Conservation (phyloP, 371 early-diverging fungal species). For the Apophysomyces elegans region DNA sequence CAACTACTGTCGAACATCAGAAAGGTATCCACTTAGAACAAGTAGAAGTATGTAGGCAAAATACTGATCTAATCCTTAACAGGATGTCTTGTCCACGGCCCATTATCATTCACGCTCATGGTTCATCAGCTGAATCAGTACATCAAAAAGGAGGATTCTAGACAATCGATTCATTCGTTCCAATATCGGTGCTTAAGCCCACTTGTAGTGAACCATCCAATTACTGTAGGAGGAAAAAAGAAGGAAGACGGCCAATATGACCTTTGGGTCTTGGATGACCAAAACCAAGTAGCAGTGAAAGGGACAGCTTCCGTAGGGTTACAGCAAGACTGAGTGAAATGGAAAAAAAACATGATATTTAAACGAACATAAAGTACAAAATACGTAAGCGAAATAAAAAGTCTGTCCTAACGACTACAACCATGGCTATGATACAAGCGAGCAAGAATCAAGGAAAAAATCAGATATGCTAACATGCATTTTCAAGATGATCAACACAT, state of each 20-base stretch:
- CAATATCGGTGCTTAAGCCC: conserved; percentile 74
- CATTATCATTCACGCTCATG: conserved; percentile 74
- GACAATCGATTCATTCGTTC: conserved; percentile 50
- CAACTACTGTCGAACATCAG: conserved; percentile 70
- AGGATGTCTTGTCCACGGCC: conserved; percentile 82
- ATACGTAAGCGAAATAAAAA: background rate
- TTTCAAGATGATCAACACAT: conserved; percentile 2
- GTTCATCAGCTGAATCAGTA: conserved; percentile 52
- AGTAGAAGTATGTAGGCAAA: background rate
- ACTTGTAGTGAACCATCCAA: conserved; percentile 56
- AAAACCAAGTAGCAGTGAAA: conserved; percentile 72
- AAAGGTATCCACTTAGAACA: conserved; percentile 41
- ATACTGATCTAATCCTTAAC: background rate
- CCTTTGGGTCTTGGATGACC: conserved; percentile 70
- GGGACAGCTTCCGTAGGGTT: conserved; percentile 46
- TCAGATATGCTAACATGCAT: background rate
- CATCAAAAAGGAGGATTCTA: conserved; percentile 6
- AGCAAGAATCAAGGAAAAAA: background rate
- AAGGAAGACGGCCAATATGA: conserved; percentile 49
- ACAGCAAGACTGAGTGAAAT: background rate
- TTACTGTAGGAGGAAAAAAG: conserved; percentile 56
- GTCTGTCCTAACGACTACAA: background rate
- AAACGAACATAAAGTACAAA: background rate
- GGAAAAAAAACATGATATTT: background rate
- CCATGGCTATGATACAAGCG: background rate